phyloP scores from a whole-genome alignment of 208 protist species.

The Willaertia magna region DNA sequence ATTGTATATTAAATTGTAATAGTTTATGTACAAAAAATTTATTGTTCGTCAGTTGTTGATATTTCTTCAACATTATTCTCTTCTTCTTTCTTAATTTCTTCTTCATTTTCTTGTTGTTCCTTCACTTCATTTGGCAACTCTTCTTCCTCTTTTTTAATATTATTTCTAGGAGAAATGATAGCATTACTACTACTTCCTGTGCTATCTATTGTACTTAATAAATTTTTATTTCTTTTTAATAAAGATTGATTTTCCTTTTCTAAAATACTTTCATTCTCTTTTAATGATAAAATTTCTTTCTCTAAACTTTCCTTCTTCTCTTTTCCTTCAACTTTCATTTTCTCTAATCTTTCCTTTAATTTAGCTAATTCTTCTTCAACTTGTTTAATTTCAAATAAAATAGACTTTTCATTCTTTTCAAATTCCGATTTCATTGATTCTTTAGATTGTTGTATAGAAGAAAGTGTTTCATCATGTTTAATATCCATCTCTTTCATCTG shows the following conservation, averaged over 20 bases:
- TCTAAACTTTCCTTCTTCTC: not conserved
- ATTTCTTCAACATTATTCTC: too few species aligned
- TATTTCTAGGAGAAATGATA: too few species aligned
- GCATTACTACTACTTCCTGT: too few species aligned
- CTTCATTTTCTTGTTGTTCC: too few species aligned
- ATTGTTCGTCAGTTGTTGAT: too few species aligned
- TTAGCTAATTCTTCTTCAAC: not conserved
- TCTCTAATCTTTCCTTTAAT: not conserved
- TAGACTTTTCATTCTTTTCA: not conserved
- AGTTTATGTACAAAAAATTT: too few species aligned
- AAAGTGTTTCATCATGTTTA: not conserved
- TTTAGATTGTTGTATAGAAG: not conserved
- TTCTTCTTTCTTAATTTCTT: too few species aligned
- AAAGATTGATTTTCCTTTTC: not conserved
- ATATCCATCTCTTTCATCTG: not conserved
- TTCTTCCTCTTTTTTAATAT: too few species aligned
- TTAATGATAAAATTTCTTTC: not conserved
- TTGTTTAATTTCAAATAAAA: not conserved
- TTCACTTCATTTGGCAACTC: too few species aligned
- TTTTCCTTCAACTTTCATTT: not conserved
- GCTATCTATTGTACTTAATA: too few species aligned
- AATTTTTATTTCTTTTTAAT: not conserved
- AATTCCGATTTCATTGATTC: not conserved
- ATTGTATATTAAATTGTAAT: too few species aligned
- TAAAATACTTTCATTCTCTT: not conserved